A percentile compares a stretch with the other conserved stretches of the same genome.
These are phyloP conservation scores for Metarhizium rileyi DNA, from an alignment of 2,329 filamentous ascomycete genomes.

Conservation along the genomic window DNA sequence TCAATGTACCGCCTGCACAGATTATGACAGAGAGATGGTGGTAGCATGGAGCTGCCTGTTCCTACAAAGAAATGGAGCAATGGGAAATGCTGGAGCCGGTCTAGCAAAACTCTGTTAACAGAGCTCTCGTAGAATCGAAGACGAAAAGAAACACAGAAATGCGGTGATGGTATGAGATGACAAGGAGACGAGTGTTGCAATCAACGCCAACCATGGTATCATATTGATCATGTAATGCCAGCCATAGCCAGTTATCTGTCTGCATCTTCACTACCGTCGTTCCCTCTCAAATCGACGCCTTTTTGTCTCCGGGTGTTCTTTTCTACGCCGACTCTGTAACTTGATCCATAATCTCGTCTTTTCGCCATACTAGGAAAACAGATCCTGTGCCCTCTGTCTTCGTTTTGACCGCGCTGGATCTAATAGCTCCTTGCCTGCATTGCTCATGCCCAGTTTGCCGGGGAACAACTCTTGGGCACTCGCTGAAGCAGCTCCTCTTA, in stretches of 20 bases:
- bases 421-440: conserved; percentile 62
- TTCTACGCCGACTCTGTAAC: not conserved
- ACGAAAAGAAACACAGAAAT: too few relatives aligned
- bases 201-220: conserved; percentile 16
- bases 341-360: not conserved
- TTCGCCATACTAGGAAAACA: conserved; percentile 44
- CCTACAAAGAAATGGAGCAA: too few relatives aligned
- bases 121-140: too few relatives aligned
- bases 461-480: conserved; percentile 60
- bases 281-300: not conserved
- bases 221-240: conserved; percentile 1
- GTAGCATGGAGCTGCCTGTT: too few relatives aligned
- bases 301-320: not conserved
- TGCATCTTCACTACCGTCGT: not conserved
- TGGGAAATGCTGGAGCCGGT: too few relatives aligned
- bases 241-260: not conserved
- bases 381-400: conserved; percentile 61
- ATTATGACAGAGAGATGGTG: conserved; percentile 57
- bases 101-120: too few relatives aligned
- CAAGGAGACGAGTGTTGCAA: not conserved
- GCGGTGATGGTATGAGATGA: not conserved
- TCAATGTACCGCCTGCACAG: conserved; percentile 33
- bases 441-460: conserved; percentile 43
- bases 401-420: conserved; percentile 38
- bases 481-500: conserved; percentile 49